These are phyloP conservation scores for Ottelia alismoides DNA, from an alignment of 106 monocot species.

Conservation along the genomic window DNA sequence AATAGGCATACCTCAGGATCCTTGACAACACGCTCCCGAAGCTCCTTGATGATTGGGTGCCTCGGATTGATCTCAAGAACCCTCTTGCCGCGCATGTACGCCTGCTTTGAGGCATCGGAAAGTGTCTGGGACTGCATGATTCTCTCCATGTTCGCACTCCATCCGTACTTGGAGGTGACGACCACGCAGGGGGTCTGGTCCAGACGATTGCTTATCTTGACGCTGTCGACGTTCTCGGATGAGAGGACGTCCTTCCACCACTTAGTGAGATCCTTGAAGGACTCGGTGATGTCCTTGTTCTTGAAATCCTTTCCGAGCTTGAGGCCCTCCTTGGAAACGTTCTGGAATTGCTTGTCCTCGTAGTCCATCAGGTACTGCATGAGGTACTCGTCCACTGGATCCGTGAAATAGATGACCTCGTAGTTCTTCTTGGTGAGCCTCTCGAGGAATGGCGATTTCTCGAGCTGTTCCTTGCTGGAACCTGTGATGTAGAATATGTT, in stretches of 20 bases:
- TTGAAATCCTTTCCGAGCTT: slow-evolving; percentile 87
- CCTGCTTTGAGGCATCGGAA: slow-evolving; percentile 62
- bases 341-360: slow-evolving; percentile 96
- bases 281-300: slow-evolving; percentile 83
- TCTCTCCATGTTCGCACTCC: slow-evolving; percentile 99
- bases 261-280: slow-evolving; percentile 82
- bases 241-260: slow-evolving; percentile 88
- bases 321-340: slow-evolving; percentile 94
- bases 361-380: slow-evolving; percentile 99
- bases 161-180: slow-evolving; percentile 82
- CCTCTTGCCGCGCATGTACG: slow-evolving; percentile 92
- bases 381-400: slow-evolving; percentile 94
- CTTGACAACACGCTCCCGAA: slow-evolving; percentile 62
- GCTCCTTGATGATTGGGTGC: slow-evolving; percentile 97
- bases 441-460: slow-evolving; percentile 98
- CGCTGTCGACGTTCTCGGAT: slow-evolving; percentile 74
- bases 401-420: slow-evolving; percentile 98
- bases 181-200: slow-evolving; percentile 83
- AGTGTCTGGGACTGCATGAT: slow-evolving; percentile 97
- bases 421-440: slow-evolving; percentile 83
- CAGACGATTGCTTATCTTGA: slow-evolving; percentile 94
- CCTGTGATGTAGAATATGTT: slow-evolving; percentile 97
- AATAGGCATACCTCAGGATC: slow-evolving; percentile 53
- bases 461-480: slow-evolving; percentile 83
- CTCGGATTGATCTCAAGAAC: slow-evolving; percentile 96